These are phyloP conservation scores for Claviceps paspali DNA, from an alignment of 2,329 filamentous ascomycete genomes.

Conservation along the genomic window DNA sequence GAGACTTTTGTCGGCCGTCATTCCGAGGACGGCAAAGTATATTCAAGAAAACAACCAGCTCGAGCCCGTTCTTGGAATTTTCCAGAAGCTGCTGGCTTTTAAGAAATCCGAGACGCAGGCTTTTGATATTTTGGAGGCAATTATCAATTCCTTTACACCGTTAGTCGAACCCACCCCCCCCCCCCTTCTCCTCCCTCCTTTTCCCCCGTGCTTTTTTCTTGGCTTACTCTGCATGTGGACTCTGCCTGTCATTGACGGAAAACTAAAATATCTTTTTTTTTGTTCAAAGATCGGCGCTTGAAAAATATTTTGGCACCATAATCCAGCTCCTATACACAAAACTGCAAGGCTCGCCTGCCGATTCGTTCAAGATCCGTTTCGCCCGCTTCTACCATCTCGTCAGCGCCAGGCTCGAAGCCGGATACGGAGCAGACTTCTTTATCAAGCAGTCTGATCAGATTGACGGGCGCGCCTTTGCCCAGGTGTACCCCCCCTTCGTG, in stretches of 20 bases:
- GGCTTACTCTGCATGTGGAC: no score
- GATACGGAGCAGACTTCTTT: slow-evolving; percentile 87
- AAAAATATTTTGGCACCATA: slow-evolving; percentile 66
- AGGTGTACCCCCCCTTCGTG: slow-evolving; percentile 75
- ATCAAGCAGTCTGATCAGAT: slow-evolving; percentile 70
- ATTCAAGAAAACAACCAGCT: slow-evolving; percentile 70
- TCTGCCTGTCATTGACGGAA: no score
- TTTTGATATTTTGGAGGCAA: slow-evolving; percentile 78
- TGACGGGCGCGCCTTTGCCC: slow-evolving; percentile 65
- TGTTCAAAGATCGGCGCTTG: slow-evolving; percentile 39
- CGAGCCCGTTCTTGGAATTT: slow-evolving; percentile 82
- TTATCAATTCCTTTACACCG: slow-evolving; percentile 58
- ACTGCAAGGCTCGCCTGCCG: slow-evolving; percentile 52
- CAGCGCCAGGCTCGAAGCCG: slow-evolving; percentile 59
- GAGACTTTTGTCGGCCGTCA: slow-evolving; percentile 68
- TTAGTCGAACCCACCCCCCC: slow-evolving; percentile 27
- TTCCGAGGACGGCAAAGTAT: slow-evolving; percentile 57
- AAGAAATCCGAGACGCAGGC: slow-evolving; percentile 76
- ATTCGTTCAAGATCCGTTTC: slow-evolving; percentile 75
- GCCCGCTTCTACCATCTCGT: slow-evolving; percentile 91
- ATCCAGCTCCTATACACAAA: slow-evolving; percentile 69
- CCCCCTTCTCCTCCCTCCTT: not conserved
- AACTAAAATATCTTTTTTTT: no score
- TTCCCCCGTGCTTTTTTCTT: not conserved
- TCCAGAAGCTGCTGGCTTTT: slow-evolving; percentile 71